Conservation (phyloP, 1,139 yeast genomes). For the Kurtzmaniella quercitrusa region DNA sequence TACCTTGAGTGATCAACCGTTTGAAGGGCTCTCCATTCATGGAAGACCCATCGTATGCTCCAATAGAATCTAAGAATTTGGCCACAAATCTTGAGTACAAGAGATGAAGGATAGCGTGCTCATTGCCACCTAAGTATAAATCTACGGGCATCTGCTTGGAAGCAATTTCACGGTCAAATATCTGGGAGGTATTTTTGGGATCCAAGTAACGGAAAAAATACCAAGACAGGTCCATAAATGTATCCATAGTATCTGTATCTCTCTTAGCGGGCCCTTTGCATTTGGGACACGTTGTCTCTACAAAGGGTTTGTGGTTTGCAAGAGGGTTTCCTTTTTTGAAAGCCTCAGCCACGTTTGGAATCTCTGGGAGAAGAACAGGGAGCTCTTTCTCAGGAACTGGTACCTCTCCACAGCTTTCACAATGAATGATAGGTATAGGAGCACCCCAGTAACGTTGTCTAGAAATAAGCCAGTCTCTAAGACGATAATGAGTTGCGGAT, state of each 20-base stretch:
- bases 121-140: conserved; percentile 89
- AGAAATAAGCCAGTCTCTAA: conserved; percentile 91
- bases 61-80: conserved; percentile 65
- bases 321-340: conserved; percentile 55
- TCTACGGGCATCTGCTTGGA: conserved; percentile 73
- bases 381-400: conserved; percentile 84
- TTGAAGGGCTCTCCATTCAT: conserved; percentile 73
- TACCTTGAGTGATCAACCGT: conserved; percentile 85
- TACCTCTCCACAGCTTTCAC: conserved; percentile 79
- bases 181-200: conserved; percentile 50
- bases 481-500: conserved; percentile 50
- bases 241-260: conserved; percentile 98
- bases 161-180: conserved; percentile 54
- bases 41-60: conserved; percentile 43
- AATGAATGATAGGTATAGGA: conserved; percentile 91
- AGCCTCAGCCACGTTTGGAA: conserved; percentile 29
- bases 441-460: conserved; percentile 99
- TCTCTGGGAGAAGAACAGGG: conserved; percentile 75
- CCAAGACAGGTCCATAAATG: conserved; percentile 98
- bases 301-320: conserved; percentile 63
- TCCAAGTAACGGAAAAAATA: conserved; percentile 84
- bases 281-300: conserved; percentile 71
- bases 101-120: conserved; percentile 90
- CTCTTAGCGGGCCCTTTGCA: conserved; percentile 72
- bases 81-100: conserved; percentile 80